A percentile compares a stretch with the other conserved stretches of the same genome.
Conservation (phyloP, 768 basidiomycete species). For the Clathrus columnatus region DNA sequence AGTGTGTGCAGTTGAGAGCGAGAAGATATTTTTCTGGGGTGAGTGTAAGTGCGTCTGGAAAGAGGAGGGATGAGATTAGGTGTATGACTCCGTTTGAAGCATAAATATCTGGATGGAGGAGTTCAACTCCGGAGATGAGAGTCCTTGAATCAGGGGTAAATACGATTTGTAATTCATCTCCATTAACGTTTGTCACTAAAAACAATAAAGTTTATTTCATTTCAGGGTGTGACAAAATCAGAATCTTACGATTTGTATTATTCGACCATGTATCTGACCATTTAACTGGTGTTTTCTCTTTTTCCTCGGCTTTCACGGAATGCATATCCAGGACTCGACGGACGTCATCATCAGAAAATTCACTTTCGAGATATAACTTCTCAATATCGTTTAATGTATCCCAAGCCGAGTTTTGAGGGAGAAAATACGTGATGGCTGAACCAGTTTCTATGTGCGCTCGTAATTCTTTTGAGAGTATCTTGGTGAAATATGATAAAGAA, state of each 20-base stretch:
- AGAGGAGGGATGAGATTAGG: conserved; percentile 72
- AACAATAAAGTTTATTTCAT: background rate
- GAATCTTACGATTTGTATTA: conserved; percentile 43
- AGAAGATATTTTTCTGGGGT: conserved; percentile 96
- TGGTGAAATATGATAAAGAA: conserved; percentile 64
- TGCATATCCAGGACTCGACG: conserved; percentile 72
- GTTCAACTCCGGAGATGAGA: conserved; percentile 45
- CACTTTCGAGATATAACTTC: conserved; percentile 80
- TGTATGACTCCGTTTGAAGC: conserved; percentile 95
- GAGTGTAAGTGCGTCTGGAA: conserved; percentile 62
- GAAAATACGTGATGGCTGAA: conserved; percentile 76
- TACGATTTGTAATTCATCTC: conserved; percentile 52
- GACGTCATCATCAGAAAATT: conserved; percentile 76
- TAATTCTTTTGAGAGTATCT: conserved; percentile 57
- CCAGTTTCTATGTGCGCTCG: conserved; percentile 50
- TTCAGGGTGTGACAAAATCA: background rate
- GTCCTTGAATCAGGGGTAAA: conserved; percentile 43
- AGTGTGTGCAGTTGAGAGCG: conserved; percentile 82
- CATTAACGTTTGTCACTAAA: conserved; percentile 63
- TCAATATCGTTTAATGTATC: conserved; percentile 67
- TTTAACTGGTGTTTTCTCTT: conserved; percentile 41
- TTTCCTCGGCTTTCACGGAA: conserved; percentile 34
- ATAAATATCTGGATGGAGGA: conserved; percentile 77
- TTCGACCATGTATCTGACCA: conserved; percentile 59
- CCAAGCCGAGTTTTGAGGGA: conserved; percentile 84